Percentiles rank a stretch among this genome's conserved stretches.
Evolutionary conservation across 768 basidiomycete species (phyloP).

Genomic region (Amanita fuliginea): DNA sequence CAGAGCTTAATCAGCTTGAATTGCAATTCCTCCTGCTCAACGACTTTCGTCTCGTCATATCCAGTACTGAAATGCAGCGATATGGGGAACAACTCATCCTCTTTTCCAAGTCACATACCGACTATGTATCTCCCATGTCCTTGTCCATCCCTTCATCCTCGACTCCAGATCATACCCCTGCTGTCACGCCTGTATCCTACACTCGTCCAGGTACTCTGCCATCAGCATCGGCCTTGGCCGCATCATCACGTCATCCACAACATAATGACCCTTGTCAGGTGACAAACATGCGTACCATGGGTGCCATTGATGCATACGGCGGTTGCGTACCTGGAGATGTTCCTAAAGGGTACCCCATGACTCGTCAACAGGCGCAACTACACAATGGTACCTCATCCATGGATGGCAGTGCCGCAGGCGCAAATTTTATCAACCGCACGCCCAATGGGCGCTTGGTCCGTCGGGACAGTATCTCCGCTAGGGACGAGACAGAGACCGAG

Average conservation of each 20-base stretch:
- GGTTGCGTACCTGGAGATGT: slow-evolving; percentile 23
- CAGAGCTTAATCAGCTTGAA: slow-evolving; percentile 93
- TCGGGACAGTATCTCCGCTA: slow-evolving; percentile 10
- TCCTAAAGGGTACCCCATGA: slow-evolving; percentile 2
- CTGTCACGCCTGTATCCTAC: background rate
- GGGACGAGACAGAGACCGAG: slow-evolving; percentile 24
- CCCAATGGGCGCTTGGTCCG: slow-evolving; percentile 5
- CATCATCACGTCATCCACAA: slow-evolving; percentile 8
- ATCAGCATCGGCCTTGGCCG: slow-evolving; percentile 1
- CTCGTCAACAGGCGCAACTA: background rate
- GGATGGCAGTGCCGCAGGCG: background rate
- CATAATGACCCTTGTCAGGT: slow-evolving; percentile 7
- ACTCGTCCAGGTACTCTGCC: background rate
- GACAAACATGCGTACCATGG: slow-evolving; percentile 27
- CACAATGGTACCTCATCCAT: background rate
- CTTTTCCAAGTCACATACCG: slow-evolving; percentile 36
- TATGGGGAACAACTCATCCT: slow-evolving; percentile 86
- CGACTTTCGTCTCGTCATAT: slow-evolving; percentile 86
- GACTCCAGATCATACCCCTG: slow-evolving; percentile 9
- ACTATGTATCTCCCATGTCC: slow-evolving; percentile 6
- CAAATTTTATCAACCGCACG: background rate
- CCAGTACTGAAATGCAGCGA: slow-evolving; percentile 83
- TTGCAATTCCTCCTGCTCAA: slow-evolving; percentile 95
- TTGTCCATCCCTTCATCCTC: slow-evolving; percentile 13
- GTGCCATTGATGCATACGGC: slow-evolving; percentile 42